Percentiles rank a stretch among this genome's conserved stretches.
Conservation (phyloP, 169 alveolate species). For the Eimeria acervulina region DNA sequence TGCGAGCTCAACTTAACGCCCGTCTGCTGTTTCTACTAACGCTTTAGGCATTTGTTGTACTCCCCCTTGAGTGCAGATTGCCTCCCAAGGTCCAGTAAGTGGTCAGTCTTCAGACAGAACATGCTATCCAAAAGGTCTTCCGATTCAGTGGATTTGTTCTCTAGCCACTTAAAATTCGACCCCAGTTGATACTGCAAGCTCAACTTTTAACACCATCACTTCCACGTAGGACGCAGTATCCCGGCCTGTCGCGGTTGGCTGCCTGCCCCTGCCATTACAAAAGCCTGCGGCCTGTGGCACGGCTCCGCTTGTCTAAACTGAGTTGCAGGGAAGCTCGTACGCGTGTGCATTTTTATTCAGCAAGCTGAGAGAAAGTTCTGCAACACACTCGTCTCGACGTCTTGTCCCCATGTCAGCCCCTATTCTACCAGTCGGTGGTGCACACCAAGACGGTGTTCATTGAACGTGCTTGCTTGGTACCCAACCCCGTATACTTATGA, state of each 20-base stretch:
- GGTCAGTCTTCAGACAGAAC: no score
- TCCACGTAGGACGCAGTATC: neutral
- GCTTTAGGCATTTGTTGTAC: no score
- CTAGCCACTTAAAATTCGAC: neutral
- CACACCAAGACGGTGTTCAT: neutral
- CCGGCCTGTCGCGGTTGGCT: neutral
- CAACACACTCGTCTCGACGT: slow-evolving; percentile 27
- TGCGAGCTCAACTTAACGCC: neutral
- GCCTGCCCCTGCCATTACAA: neutral
- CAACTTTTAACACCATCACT: neutral
- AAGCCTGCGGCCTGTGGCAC: neutral
- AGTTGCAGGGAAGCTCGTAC: neutral
- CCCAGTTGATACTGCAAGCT: neutral
- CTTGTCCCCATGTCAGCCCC: neutral
- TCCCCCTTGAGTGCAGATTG: no score
- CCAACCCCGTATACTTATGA: neutral
- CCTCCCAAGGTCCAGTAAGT: neutral
- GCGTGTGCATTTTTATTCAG: neutral
- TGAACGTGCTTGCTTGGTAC: neutral
- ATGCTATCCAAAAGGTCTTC: neutral
- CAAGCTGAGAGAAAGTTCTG: neutral
- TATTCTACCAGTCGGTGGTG: slow-evolving; percentile 14
- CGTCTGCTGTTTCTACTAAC: neutral
- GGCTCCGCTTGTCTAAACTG: neutral
- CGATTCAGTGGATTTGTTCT: neutral